Conservation (phyloP, 768 basidiomycete species). For the Pleurotus eryngii region DNA sequence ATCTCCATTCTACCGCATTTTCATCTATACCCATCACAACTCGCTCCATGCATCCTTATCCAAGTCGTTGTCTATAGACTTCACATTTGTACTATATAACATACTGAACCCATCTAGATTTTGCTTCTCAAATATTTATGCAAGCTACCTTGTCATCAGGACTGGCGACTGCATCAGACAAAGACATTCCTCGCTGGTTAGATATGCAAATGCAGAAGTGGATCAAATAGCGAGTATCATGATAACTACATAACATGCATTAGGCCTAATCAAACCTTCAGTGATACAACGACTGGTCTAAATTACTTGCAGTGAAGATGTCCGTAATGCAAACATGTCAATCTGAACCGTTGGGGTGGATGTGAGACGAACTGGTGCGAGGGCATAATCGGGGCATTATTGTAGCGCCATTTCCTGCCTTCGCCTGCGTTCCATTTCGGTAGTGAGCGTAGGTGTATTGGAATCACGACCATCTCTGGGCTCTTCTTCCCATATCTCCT, state of each 20-base stretch:
- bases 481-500: conserved; percentile 24
- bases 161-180: too few species aligned
- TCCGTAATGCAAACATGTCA: neutral
- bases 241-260: too few species aligned
- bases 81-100: neutral
- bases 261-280: too few species aligned
- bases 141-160: too few species aligned
- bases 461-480: neutral
- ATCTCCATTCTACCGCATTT: neutral
- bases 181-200: too few species aligned
- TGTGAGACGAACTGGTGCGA: neutral
- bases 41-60: neutral
- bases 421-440: conserved; percentile 4
- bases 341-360: neutral
- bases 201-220: too few species aligned
- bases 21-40: neutral
- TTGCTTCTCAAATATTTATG: too few species aligned
- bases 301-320: neutral
- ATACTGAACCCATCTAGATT: too few species aligned
- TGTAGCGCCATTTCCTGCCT: neutral
- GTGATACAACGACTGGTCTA: too few species aligned
- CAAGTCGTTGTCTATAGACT: neutral
- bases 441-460: neutral
- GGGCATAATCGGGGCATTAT: neutral
- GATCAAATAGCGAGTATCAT: too few species aligned